Evolutionary conservation across 768 basidiomycete genomes (phyloP).

Genomic region (Auriculariales sp.): DNA sequence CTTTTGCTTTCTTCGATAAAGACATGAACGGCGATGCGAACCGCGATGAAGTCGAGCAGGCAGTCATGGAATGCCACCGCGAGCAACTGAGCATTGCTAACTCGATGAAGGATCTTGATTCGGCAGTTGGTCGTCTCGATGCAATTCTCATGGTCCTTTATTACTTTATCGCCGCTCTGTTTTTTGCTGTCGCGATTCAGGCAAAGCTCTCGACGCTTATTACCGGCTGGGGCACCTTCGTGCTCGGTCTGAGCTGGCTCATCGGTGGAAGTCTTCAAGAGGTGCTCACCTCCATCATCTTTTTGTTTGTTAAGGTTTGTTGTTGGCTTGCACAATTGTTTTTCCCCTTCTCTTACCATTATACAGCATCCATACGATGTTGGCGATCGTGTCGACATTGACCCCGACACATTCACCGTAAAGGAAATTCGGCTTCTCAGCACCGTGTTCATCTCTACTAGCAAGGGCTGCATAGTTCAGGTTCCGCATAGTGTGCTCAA

Average conservation of each 20-base stretch:
- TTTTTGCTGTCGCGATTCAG: constrained; percentile 73
- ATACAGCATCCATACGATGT: constrained; percentile 58
- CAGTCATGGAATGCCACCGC: constrained; percentile 68
- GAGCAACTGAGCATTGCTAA: constrained; percentile 75
- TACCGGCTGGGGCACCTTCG: constrained; percentile 56
- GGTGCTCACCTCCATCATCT: constrained; percentile 74
- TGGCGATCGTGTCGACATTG: constrained; percentile 51
- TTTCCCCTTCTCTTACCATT: constrained; percentile 8
- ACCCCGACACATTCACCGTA: constrained; percentile 51
- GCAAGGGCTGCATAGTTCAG: constrained; percentile 44
- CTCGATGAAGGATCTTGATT: constrained; percentile 81
- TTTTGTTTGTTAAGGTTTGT: constrained; percentile 61
- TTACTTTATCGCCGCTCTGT: constrained; percentile 52
- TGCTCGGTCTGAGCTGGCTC: constrained; percentile 64
- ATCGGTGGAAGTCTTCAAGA: constrained; percentile 72
- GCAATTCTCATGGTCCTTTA: constrained; percentile 77
- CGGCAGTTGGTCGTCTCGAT: constrained; percentile 74
- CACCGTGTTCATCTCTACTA: constrained; percentile 49
- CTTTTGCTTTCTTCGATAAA: constrained; percentile 55
- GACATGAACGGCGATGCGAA: constrained; percentile 61
- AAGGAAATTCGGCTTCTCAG: constrained; percentile 78
- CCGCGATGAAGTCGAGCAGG: constrained; percentile 61
- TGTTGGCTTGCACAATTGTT: constrained; percentile 1
- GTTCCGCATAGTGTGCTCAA: constrained; percentile 55
- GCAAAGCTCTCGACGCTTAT: constrained; percentile 59